Evolutionary conservation across 2,329 filamentous ascomycete genomes (phyloP).

Genomic region (Hymenoscyphus infarciens): DNA sequence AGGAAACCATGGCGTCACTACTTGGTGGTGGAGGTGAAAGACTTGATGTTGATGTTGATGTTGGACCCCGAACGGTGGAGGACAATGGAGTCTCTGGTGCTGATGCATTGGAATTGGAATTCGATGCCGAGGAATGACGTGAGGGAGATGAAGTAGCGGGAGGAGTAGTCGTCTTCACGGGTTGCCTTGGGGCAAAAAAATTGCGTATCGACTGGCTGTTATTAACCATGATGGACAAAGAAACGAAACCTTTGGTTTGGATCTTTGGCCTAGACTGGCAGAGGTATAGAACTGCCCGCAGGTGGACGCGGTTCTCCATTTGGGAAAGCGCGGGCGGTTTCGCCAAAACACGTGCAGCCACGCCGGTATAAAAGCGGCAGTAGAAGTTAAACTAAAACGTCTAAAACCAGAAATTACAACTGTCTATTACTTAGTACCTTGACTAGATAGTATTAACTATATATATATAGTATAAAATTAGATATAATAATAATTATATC

Average conservation of each 20-base stretch:
- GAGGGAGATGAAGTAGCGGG: neutral
- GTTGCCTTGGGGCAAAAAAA: slow-evolving; percentile 9
- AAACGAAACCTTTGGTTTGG: neutral
- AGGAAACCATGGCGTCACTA: neutral
- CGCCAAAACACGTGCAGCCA: too few species aligned
- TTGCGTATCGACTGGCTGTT: slow-evolving; percentile 1
- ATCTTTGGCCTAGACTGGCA: neutral
- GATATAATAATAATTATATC: too few species aligned
- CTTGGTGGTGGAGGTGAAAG: slow-evolving; percentile 10
- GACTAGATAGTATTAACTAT: too few species aligned
- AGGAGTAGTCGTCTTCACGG: neutral
- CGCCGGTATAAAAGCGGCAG: too few species aligned
- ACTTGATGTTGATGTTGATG: slow-evolving; percentile 1
- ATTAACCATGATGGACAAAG: neutral
- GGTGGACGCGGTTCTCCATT: neutral
- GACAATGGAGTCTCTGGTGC: neutral
- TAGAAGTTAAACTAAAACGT: too few species aligned
- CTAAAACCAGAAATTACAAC: too few species aligned
- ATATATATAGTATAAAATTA: too few species aligned
- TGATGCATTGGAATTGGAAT: neutral
- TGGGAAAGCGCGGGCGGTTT: neutral
- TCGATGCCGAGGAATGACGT: neutral
- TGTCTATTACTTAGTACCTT: too few species aligned
- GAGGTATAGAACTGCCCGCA: neutral
- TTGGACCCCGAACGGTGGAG: neutral